Percentiles rank a stretch among this genome's conserved stretches.
These are phyloP conservation scores for Ophiosphaerella korrae DNA, from an alignment of 2,329 filamentous ascomycete genomes.

Conservation along the genomic window DNA sequence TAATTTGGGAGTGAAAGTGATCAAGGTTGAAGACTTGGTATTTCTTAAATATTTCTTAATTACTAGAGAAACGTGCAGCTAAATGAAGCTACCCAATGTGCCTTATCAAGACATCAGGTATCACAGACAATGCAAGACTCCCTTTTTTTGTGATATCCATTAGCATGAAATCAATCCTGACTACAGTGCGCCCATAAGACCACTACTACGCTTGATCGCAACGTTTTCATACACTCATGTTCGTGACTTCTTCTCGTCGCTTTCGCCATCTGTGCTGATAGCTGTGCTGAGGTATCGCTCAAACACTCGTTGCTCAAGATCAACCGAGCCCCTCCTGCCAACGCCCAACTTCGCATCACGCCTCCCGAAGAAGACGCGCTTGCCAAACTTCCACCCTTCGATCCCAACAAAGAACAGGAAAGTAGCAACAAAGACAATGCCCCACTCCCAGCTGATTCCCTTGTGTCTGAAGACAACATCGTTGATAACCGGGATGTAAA, in stretches of 20 bases:
- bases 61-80: constrained; percentile 15
- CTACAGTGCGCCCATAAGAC: constrained; percentile 1
- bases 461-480: constrained; percentile 68
- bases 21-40: not conserved
- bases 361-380: constrained; percentile 54
- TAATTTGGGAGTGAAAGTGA: no score
- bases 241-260: constrained; percentile 33
- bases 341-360: constrained; percentile 24
- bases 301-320: constrained; percentile 38
- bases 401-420: constrained; percentile 67
- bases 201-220: not conserved
- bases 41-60: constrained; percentile 6
- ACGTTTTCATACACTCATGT: not conserved
- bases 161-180: not conserved
- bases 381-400: constrained; percentile 70
- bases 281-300: constrained; percentile 41
- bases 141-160: constrained; percentile 11
- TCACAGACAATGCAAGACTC: constrained; percentile 30
- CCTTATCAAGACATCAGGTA: constrained; percentile 21
- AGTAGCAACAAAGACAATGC: constrained; percentile 66
- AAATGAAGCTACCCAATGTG: constrained; percentile 11
- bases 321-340: constrained; percentile 33
- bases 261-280: constrained; percentile 35
- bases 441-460: constrained; percentile 72
- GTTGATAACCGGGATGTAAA: constrained; percentile 72